Conservation (phyloP, 768 basidiomycete species). For the Termitomyces sp. region DNA sequence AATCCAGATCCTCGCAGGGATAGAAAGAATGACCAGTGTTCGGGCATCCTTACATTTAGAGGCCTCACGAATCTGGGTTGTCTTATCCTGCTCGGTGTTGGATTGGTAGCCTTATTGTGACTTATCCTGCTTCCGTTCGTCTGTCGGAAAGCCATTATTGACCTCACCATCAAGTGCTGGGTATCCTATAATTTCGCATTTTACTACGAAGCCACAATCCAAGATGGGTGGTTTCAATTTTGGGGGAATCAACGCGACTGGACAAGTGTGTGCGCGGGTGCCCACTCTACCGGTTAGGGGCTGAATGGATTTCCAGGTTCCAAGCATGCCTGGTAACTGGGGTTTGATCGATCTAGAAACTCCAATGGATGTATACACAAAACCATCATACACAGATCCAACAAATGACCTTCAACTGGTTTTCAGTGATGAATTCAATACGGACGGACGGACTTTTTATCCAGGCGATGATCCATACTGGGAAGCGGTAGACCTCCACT, state of each 20-base stretch:
- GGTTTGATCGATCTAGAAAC: conserved; percentile 77
- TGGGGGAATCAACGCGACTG: conserved; percentile 72
- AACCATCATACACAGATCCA: conserved; percentile 47
- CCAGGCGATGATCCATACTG: conserved; percentile 89
- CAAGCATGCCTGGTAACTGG: conserved; percentile 54
- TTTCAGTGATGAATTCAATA: conserved; percentile 88
- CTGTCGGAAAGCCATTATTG: neutral
- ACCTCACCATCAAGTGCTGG: conserved; percentile 40
- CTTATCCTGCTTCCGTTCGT: neutral
- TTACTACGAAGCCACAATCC: conserved; percentile 38
- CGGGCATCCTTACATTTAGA: conserved; percentile 60
- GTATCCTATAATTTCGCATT: conserved; percentile 58
- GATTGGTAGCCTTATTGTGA: conserved; percentile 57
- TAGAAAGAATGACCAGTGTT: conserved; percentile 49
- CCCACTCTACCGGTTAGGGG: conserved; percentile 1
- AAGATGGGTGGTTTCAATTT: conserved; percentile 62
- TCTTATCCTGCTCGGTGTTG: conserved; percentile 47
- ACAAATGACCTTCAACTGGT: conserved; percentile 57
- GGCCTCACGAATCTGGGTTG: conserved; percentile 73
- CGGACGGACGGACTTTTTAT: conserved; percentile 74
- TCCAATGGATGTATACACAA: conserved; percentile 51
- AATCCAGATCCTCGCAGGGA: conserved; percentile 67
- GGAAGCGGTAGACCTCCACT: conserved; percentile 80
- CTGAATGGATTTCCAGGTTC: conserved; percentile 33
- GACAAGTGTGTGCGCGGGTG: conserved; percentile 43